These are phyloP conservation scores for Talaromyces marneffei DNA, from an alignment of 2,329 filamentous ascomycete species.

Conservation along the genomic window DNA sequence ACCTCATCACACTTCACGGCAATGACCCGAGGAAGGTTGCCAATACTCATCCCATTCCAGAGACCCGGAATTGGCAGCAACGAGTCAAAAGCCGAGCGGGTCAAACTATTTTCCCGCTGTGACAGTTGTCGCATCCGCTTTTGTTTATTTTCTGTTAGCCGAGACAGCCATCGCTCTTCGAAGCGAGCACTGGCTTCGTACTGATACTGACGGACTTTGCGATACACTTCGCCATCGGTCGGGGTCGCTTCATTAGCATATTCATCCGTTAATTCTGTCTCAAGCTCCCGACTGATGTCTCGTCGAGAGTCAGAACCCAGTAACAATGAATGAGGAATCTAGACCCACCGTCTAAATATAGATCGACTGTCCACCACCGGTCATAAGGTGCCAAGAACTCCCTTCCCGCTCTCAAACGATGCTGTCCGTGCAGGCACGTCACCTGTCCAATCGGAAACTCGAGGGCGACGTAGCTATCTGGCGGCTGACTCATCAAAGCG, in stretches of 20 bases:
- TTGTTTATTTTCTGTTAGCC: slow-evolving; percentile 17
- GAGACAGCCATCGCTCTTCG: slow-evolving; percentile 16
- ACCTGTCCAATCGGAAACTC: background rate
- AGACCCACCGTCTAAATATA: slow-evolving; percentile 2
- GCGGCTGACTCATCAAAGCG: background rate
- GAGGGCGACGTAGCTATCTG: background rate
- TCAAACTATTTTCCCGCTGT: background rate
- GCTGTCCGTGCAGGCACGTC: background rate
- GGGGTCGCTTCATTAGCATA: slow-evolving; percentile 6
- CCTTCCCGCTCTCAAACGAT: background rate
- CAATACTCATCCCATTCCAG: slow-evolving; percentile 1
- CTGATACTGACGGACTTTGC: slow-evolving; percentile 2
- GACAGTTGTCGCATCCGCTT: slow-evolving; percentile 16
- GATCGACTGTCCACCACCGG: background rate
- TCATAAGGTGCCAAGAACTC: slow-evolving; percentile 1
- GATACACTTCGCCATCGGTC: slow-evolving; percentile 3
- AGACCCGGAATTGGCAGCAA: background rate
- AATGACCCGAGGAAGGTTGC: background rate
- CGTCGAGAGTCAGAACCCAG: slow-evolving; percentile 7
- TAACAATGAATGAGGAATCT: background rate
- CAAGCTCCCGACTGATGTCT: slow-evolving; percentile 6
- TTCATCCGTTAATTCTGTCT: slow-evolving; percentile 11
- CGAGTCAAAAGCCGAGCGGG: slow-evolving; percentile 3
- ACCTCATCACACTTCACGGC: slow-evolving; percentile 3
- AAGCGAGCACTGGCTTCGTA: slow-evolving; percentile 13